A percentile compares a stretch with the other conserved stretches of the same genome.
Conservation (phyloP, 257 asterid species). For the Solanum medicagineum region DNA sequence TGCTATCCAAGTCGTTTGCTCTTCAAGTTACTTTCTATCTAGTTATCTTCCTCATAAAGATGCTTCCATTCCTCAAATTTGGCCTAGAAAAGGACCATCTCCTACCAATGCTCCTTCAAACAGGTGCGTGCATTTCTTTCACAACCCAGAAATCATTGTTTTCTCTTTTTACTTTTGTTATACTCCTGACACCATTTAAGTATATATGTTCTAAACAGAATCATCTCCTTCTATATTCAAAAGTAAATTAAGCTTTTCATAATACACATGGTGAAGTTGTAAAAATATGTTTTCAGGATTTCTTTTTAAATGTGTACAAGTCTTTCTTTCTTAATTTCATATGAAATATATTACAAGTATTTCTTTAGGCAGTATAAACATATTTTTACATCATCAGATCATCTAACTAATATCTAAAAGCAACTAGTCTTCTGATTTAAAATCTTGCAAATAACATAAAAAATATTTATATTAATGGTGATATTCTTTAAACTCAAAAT, state of each 20-base stretch:
- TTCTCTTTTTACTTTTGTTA: not conserved
- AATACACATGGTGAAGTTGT: not conserved
- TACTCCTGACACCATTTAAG: not conserved
- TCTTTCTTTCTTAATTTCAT: not conserved
- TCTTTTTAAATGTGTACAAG: not conserved
- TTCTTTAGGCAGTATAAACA: not conserved
- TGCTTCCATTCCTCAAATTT: conserved; percentile 82
- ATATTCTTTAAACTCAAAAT: not conserved
- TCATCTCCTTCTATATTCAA: not conserved
- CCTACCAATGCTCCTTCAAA: conserved; percentile 28
- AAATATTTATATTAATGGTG: not conserved
- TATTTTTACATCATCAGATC: not conserved
- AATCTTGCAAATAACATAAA: not conserved
- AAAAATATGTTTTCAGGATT: not conserved
- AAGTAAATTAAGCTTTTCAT: not conserved
- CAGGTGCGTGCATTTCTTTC: conserved; percentile 35
- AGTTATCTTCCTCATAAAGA: conserved; percentile 84
- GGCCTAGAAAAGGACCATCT: conserved; percentile 55
- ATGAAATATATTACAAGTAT: not conserved
- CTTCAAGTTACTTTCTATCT: conserved; percentile 67
- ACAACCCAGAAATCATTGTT: not conserved
- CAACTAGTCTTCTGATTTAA: not conserved
- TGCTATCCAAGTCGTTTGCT: conserved; percentile 82
- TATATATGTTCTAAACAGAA: not conserved
- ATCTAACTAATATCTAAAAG: not conserved